Conservation (phyloP, 2,329 filamentous ascomycete species). For the Berkeleyomyces rouxiae region DNA sequence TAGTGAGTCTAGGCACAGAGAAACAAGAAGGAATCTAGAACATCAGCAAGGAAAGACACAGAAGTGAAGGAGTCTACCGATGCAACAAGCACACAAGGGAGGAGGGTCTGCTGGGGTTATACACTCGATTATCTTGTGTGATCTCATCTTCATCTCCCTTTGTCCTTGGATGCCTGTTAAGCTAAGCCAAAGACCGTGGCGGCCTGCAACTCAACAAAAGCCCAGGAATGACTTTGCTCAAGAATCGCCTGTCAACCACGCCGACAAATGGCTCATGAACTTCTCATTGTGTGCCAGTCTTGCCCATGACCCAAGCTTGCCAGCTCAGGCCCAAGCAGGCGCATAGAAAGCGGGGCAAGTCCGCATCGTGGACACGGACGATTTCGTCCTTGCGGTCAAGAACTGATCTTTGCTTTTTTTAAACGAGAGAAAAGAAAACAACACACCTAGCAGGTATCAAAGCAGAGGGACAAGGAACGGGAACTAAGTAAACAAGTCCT, state of each 20-base stretch:
- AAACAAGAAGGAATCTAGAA: not conserved
- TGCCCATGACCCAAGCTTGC: not conserved
- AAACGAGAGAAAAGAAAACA: not conserved
- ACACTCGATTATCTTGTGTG: no score
- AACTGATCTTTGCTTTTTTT: not conserved
- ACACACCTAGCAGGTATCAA: not conserved
- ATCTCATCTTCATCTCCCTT: no score
- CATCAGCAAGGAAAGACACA: not conserved
- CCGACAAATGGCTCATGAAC: not conserved
- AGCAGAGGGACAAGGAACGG: not conserved
- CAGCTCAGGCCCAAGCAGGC: not conserved
- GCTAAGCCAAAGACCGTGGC: no score
- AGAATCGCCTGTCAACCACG: no score
- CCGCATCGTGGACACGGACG: not conserved
- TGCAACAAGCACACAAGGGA: not conserved
- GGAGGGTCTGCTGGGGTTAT: not conserved
- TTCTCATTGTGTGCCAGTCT: not conserved
- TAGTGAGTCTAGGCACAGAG: not conserved
- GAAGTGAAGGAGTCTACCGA: not conserved
- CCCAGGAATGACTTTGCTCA: no score
- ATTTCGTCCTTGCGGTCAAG: not conserved
- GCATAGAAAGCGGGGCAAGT: not conserved
- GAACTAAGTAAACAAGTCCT: not conserved
- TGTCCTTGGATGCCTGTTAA: not conserved
- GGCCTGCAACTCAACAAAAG: no score